Conservation (phyloP, 768 basidiomycete genomes). For the Calocera cornea region DNA sequence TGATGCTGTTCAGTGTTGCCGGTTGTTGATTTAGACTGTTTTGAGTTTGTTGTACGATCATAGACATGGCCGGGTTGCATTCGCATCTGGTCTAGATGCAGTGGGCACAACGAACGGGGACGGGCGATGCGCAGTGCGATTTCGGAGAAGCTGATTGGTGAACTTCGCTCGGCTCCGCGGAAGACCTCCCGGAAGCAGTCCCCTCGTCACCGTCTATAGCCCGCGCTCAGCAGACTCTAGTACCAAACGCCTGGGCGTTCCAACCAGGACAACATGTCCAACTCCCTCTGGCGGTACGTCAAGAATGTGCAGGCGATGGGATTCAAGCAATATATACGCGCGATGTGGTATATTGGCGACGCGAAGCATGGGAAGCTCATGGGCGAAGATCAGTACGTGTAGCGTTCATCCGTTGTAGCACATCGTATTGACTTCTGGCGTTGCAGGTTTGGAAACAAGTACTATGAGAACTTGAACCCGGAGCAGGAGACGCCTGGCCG, state of each 20-base stretch:
- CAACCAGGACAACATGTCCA: not conserved
- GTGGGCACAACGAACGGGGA: no score
- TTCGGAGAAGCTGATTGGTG: no score
- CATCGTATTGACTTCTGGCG: slow-evolving; percentile 9
- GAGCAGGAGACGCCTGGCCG: slow-evolving; percentile 86
- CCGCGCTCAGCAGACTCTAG: not conserved
- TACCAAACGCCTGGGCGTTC: not conserved
- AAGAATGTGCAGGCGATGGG: not conserved
- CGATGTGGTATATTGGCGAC: slow-evolving; percentile 83
- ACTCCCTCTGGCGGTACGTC: not conserved
- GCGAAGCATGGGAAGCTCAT: slow-evolving; percentile 70
- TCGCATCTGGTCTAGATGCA: no score
- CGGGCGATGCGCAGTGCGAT: no score
- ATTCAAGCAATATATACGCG: not conserved
- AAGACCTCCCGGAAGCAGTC: not conserved
- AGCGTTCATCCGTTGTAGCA: not conserved
- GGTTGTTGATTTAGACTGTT: not conserved
- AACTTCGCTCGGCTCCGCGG: not conserved
- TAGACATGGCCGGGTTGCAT: no score
- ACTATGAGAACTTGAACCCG: slow-evolving; percentile 81
- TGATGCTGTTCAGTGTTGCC: not conserved
- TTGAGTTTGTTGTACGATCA: no score
- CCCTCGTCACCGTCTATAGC: not conserved
- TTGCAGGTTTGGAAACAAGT: slow-evolving; percentile 81
- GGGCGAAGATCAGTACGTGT: slow-evolving; percentile 70